Conservation (phyloP, 73 alveolate genomes). For the Urostyla sp. region DNA sequence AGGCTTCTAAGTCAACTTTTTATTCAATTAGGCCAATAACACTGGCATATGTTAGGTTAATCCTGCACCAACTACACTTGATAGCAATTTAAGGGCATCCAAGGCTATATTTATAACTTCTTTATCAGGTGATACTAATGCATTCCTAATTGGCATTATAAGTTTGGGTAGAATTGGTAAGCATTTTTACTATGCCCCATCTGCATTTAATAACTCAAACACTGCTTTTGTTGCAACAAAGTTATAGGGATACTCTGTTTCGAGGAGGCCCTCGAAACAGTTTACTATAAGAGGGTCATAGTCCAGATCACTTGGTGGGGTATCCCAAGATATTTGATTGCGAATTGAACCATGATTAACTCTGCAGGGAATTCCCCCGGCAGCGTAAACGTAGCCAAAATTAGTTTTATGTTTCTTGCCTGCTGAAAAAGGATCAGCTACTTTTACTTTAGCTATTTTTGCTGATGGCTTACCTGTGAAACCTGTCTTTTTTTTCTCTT, state of each 20-base stretch:
- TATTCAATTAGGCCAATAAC: constrained; percentile 73
- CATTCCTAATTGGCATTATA: constrained; percentile 79
- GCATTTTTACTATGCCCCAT: constrained; percentile 75
- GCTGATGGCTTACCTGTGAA: constrained; percentile 69
- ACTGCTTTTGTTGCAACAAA: constrained; percentile 85
- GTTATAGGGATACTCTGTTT: constrained; percentile 95
- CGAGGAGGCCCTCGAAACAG: constrained; percentile 94
- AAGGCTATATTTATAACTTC: constrained; percentile 64
- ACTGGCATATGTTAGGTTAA: constrained; percentile 74
- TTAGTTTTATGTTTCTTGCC: constrained; percentile 83
- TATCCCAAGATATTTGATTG: constrained; percentile 89
- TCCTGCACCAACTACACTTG: constrained; percentile 75
- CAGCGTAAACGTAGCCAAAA: constrained; percentile 93
- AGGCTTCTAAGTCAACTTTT: constrained; percentile 70
- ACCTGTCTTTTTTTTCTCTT: constrained; percentile 36
- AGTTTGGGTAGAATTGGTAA: constrained; percentile 72
- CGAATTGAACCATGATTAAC: constrained; percentile 86
- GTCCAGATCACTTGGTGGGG: constrained; percentile 73
- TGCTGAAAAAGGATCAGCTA: constrained; percentile 85
- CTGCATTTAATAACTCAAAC: constrained; percentile 82
- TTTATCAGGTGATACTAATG: constrained; percentile 67
- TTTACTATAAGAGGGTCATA: constrained; percentile 94
- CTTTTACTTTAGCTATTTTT: constrained; percentile 71
- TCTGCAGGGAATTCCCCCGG: constrained; percentile 97
- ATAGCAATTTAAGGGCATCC: constrained; percentile 66